Conservation (phyloP, 495 filamentous ascomycete species). For the Pyrenopolyporus hunteri region DNA sequence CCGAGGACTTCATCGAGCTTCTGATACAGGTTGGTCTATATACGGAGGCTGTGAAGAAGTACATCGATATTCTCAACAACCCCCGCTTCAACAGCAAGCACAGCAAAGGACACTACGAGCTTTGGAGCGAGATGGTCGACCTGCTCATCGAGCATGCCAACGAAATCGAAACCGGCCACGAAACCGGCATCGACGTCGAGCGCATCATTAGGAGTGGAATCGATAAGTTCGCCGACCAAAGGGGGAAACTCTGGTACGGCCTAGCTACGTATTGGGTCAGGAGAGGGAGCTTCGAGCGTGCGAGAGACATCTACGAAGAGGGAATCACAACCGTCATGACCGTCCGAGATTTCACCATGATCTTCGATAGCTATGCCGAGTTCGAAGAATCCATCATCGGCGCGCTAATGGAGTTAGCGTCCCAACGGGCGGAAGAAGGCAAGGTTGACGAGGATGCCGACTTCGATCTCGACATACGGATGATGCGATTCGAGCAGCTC, state of each 20-base stretch:
- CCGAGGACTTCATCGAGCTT: constrained; percentile 92
- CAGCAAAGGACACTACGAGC: constrained; percentile 91
- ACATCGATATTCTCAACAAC: constrained; percentile 94
- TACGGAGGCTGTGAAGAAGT: constrained; percentile 90
- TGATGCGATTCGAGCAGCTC: constrained; percentile 97
- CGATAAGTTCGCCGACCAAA: constrained; percentile 88
- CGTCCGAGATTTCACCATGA: constrained; percentile 94
- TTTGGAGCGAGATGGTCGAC: constrained; percentile 99
- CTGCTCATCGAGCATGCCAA: constrained; percentile 89
- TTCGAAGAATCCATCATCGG: constrained; percentile 97
- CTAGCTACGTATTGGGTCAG: constrained; percentile 97
- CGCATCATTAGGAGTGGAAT: constrained; percentile 93
- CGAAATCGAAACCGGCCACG: constrained; percentile 79
- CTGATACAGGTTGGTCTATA: constrained; percentile 82
- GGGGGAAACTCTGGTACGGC: constrained; percentile 95
- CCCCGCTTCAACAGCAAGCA: constrained; percentile 89
- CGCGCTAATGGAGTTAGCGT: constrained; percentile 86
- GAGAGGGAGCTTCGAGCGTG: constrained; percentile 85
- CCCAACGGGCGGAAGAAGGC: constrained; percentile 79
- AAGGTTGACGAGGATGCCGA: constrained; percentile 85
- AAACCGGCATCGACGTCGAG: constrained; percentile 87
- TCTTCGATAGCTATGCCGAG: constrained; percentile 96
- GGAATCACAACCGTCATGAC: constrained; percentile 99
- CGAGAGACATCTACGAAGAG: constrained; percentile 94
- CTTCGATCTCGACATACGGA: constrained; percentile 94